These are phyloP conservation scores for Diaporthe vaccinii DNA, from an alignment of 2,329 filamentous ascomycete species.

Conservation along the genomic window DNA sequence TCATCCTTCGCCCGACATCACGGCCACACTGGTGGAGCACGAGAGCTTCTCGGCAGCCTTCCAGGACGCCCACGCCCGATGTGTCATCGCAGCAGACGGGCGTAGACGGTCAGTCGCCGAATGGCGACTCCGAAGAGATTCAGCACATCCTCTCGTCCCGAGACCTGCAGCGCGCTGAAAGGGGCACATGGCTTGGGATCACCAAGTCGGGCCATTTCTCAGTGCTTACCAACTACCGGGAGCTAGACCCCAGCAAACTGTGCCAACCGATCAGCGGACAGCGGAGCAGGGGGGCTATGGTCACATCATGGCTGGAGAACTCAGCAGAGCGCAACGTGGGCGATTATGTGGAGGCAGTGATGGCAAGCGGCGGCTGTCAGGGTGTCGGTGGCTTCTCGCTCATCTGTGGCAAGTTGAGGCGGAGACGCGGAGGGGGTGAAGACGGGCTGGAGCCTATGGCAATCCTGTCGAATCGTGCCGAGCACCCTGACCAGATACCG, in stretches of 20 bases:
- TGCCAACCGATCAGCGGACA: conserved; percentile 66
- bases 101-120: conserved; percentile 37
- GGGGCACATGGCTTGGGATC: conserved; percentile 77
- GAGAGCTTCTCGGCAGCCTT: conserved; percentile 44
- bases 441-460: conserved; percentile 63
- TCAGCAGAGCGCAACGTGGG: conserved; percentile 61
- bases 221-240: conserved; percentile 76
- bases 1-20: conserved; percentile 74
- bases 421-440: conserved; percentile 39
- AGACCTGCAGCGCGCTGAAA: conserved; percentile 72
- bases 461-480: conserved; percentile 73
- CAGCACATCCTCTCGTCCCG: conserved; percentile 68
- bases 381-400: conserved; percentile 77
- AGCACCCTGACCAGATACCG: conserved; percentile 66
- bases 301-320: conserved; percentile 72
- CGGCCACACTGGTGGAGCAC: conserved; percentile 74
- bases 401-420: conserved; percentile 71
- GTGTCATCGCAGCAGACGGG: conserved; percentile 22
- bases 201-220: conserved; percentile 72
- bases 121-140: conserved; percentile 34
- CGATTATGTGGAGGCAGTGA: conserved; percentile 65
- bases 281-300: conserved; percentile 74
- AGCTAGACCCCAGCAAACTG: conserved; percentile 63
- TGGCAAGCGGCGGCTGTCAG: conserved; percentile 66
- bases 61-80: conserved; percentile 38